Evolutionary conservation across 1,139 yeast species (phyloP), one percentile per base, ranked within the genome.

Genomic region (Kodamaea anthophila): DNA sequence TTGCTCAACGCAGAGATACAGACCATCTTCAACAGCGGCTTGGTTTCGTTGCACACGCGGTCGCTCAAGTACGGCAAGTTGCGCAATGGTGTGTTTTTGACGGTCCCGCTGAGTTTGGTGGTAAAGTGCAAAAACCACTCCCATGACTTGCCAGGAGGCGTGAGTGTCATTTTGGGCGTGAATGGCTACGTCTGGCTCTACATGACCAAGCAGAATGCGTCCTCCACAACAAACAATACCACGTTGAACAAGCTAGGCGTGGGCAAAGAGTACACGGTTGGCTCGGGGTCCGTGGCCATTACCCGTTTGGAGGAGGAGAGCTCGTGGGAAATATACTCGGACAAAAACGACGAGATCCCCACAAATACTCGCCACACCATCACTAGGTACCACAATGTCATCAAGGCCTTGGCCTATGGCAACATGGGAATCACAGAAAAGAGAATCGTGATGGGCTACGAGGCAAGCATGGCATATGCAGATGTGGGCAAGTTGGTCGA

Each of bases 1-100:
- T 66, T 93, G 39, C 63, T 93, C 40, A 88, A 93, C 50, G 96
- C 97, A 21, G 99, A 93, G 57, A 96, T 93, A 3, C 98, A 93
- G 56, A 79, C 87, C 15, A 65, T 88, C 29, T 91, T 76, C 53
- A 77, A 75, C 39, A 96, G 87, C 53, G 98, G 98, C 9, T 75
- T 87, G 41, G 97, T 96, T 0, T 81, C 96, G 1, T 63, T 93
- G 37, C 99, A 93, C 54, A 93, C 98, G 2, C 74, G 99, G 50
- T 88, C 97, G 0, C 64, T 93, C 41, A 85, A 88, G 51, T 93
- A 93, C 51, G 99, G 98, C 12, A 93, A 93, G 52, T 67, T 93
- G 40, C 74, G 97, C 49, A 87, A 93, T 51, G 99, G 99, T 21
- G 70, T 79, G 28, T 85, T 87, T 42, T 58, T 85, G 20, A 68